These are phyloP conservation scores for Ganoderma lucidum DNA, from an alignment of 1,284 basidiomycete species.

Conservation along the genomic window DNA sequence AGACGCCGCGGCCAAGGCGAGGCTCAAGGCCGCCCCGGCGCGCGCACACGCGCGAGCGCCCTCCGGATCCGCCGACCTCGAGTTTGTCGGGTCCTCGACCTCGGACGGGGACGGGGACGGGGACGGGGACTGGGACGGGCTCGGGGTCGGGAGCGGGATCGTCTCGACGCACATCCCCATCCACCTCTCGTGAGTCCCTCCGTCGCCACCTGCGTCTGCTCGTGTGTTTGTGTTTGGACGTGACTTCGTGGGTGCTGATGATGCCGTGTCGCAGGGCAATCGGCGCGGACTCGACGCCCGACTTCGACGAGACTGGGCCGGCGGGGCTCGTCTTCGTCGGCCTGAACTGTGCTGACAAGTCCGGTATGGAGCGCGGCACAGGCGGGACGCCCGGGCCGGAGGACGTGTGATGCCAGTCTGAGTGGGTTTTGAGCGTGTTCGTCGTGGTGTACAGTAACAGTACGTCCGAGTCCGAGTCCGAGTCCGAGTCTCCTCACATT, in stretches of 20 bases:
- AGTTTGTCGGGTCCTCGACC: background rate
- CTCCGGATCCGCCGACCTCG: background rate
- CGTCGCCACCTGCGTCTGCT: too few relatives aligned
- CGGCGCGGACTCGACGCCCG: background rate
- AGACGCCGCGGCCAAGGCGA: slow-evolving; percentile 4
- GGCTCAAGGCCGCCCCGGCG: background rate
- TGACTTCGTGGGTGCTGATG: background rate
- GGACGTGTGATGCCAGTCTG: too few relatives aligned
- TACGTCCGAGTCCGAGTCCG: too few relatives aligned
- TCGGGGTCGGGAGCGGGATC: background rate
- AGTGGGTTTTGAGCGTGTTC: too few relatives aligned
- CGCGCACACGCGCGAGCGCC: background rate
- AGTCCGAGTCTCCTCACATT: too few relatives aligned
- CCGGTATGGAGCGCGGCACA: too few relatives aligned
- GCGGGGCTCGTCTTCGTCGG: too few relatives aligned
- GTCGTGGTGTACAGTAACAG: too few relatives aligned
- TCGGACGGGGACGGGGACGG: background rate
- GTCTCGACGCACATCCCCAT: slow-evolving; percentile 2
- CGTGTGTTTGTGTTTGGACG: too few relatives aligned
- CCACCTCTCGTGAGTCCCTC: slow-evolving; percentile 1
- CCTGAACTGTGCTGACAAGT: too few relatives aligned
- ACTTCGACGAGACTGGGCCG: background rate
- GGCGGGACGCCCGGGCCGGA: too few relatives aligned
- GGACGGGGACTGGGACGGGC: background rate
- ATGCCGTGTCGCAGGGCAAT: background rate